Conservation (phyloP, 2,329 filamentous ascomycete species). For the Volutella citrinella region DNA sequence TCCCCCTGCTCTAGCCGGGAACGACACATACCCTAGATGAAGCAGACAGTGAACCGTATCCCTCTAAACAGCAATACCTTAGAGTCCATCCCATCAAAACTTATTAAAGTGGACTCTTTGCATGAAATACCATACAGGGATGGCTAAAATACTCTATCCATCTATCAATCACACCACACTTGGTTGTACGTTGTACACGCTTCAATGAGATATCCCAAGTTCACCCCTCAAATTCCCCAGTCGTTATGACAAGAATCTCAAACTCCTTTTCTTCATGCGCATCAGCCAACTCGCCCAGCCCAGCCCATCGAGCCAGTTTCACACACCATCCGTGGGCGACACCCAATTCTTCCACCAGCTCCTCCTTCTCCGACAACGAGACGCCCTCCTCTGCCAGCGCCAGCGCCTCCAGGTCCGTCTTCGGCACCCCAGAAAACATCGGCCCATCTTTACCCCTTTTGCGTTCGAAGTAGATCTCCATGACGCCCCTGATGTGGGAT, state of each 20-base stretch:
- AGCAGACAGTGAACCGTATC: no score
- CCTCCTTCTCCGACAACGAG: conserved; percentile 1
- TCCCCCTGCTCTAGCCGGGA: no score
- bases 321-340: conserved; percentile 8
- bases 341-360: conserved; percentile 7
- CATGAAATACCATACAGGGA: no score
- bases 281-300: conserved; percentile 2
- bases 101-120: no score
- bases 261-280: conserved; percentile 7
- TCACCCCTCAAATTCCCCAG: conserved; percentile 7
- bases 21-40: no score
- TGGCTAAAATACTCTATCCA: no score
- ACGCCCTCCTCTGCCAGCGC: conserved; percentile 6
- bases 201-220: not conserved
- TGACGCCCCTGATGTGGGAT: conserved; percentile 6
- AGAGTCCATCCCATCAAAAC: no score
- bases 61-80: no score
- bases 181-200: no score
- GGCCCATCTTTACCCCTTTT: conserved; percentile 2
- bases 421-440: conserved; percentile 7
- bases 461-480: conserved; percentile 7
- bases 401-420: conserved; percentile 6
- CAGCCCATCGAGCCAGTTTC: conserved; percentile 6
- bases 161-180: no score
- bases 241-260: conserved; percentile 9